Percentiles rank a stretch among this genome's conserved stretches.
These are phyloP conservation scores for Alternaria sp. DNA, from an alignment of 2,329 filamentous ascomycete genomes.

Conservation along the genomic window DNA sequence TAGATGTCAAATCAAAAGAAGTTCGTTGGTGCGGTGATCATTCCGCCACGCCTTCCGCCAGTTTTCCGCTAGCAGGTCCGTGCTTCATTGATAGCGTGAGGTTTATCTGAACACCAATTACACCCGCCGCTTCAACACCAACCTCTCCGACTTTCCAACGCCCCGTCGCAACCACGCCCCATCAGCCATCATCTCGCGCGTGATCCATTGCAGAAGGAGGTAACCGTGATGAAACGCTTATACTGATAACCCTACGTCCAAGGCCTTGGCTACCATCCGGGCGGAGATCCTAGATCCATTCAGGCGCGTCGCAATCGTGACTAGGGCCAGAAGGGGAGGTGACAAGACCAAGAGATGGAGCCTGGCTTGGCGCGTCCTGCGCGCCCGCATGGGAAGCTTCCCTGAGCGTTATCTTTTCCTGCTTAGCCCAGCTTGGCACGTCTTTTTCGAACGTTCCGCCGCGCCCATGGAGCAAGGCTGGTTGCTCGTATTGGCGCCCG, in stretches of 20 bases:
- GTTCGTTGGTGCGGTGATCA: background rate
- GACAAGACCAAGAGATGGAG: constrained; percentile 7
- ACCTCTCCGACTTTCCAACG: background rate
- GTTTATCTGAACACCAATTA: background rate
- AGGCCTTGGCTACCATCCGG: constrained; percentile 25
- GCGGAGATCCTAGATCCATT: background rate
- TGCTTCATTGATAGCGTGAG: background rate
- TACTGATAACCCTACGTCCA: constrained; percentile 17
- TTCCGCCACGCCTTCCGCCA: background rate
- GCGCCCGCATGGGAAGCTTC: constrained; percentile 18
- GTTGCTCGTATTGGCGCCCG: constrained; percentile 18
- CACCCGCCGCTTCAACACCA: background rate
- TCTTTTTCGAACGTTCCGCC: constrained; percentile 28
- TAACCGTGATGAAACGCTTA: constrained; percentile 21
- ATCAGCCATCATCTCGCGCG: constrained; percentile 4
- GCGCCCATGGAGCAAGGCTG: constrained; percentile 7
- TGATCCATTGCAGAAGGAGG: constrained; percentile 15
- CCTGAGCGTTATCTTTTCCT: constrained; percentile 24
- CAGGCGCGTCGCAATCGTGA: background rate
- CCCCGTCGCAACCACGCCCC: constrained; percentile 5
- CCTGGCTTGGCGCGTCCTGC: background rate
- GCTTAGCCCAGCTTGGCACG: constrained; percentile 27
- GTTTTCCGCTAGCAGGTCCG: background rate
- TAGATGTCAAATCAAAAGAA: background rate
- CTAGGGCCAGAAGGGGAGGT: constrained; percentile 13